Evolutionary conservation across 2,329 filamentous ascomycete genomes (phyloP).

Genomic region (Pseudocercospora fuligena): DNA sequence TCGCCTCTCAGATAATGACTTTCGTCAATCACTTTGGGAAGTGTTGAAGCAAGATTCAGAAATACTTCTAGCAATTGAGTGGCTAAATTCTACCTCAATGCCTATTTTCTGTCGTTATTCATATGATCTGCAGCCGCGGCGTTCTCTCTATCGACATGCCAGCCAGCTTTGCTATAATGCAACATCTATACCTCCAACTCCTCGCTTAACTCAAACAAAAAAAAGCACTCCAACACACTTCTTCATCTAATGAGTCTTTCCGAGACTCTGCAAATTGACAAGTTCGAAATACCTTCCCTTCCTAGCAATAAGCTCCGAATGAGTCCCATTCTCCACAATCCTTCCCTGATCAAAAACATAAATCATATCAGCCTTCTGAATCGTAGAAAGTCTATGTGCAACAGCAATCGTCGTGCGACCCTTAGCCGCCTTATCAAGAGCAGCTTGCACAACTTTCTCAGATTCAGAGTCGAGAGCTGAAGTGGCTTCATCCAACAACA

Average conservation of each 20-base stretch:
- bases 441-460: constrained; percentile 80
- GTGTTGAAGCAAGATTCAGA: no score
- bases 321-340: constrained; percentile 83
- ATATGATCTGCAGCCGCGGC: neutral
- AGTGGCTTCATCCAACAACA: constrained; percentile 80
- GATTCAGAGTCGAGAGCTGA: constrained; percentile 72
- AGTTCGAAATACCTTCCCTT: constrained; percentile 49
- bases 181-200: neutral
- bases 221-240: neutral
- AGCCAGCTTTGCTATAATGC: neutral
- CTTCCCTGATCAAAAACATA: constrained; percentile 94
- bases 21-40: no score
- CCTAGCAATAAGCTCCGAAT: constrained; percentile 59
- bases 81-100: no score
- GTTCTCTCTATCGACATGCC: no score
- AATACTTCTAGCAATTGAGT: no score
- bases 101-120: no score
- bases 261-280: constrained; percentile 45
- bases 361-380: constrained; percentile 92
- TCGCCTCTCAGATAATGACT: no score
- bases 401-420: constrained; percentile 81
- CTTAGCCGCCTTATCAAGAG: constrained; percentile 80
- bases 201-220: neutral
- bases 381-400: constrained; percentile 87
- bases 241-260: constrained; percentile 28